Base-by-base conservation (phyloP, 306 rosid genomes). In the Erythrophleum fordii region DNA sequence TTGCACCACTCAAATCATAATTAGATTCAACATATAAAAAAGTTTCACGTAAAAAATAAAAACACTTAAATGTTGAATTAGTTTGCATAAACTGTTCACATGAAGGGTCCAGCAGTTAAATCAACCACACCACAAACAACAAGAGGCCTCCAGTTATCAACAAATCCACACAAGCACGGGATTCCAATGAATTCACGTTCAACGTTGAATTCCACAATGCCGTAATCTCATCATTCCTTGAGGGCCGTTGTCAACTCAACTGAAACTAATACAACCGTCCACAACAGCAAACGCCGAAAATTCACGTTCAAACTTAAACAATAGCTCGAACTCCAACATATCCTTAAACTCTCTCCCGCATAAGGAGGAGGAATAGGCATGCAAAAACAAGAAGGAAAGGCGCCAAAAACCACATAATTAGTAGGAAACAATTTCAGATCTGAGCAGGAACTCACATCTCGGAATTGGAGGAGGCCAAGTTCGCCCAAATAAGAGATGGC, bases 381-480 rank as follows among this genome's bases (percentile, higher is more conserved):
- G 20, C 17, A 67, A 73, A 68, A 39, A 52, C 62, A 28, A 68
- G 39, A 37, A 76, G 2, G 53, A 46, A 69, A 61, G 4, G 78
- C 31, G 80, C 77, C 17, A 79, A 86, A 81, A 77, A 80, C 5
- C 73, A 73, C 37, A 42, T 0, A 71, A 76, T 46, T 52, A 2
- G 44, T 5, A 59, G 69, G 23, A 80, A 23, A 69, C 67, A 85
- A 77, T 34, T 0, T 76, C 39, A 25, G 84, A 88, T 72, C 87
- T 69, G 73, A 77, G 44, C 35, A 70, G 59, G 72, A 83, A 83
- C 87, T 85, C 85, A 93, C 98, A 68, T 93, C 98, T 58, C 94
- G 92, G 58, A 93, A 91, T 82, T 93, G 98, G 77, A 93, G 76
- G 82, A 93, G 92, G 56, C 97, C 98, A 66, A 93, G 97, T 78